phyloP scores from a whole-genome alignment of 306 rosid species.

The Delonix regia region DNA sequence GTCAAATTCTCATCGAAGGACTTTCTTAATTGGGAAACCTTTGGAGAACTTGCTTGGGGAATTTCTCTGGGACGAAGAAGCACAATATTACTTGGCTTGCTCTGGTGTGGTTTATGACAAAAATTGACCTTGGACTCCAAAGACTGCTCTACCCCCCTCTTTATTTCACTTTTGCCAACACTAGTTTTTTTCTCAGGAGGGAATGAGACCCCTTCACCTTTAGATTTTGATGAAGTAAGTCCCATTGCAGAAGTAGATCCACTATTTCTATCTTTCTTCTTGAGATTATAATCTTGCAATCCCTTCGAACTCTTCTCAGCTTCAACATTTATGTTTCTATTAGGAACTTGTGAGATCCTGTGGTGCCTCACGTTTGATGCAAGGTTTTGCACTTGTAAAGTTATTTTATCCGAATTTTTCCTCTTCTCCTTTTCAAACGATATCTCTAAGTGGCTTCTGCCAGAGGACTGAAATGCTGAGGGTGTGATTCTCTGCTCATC shows the following conservation, averaged over 20 bases:
- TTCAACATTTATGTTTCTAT: slow-evolving; percentile 39
- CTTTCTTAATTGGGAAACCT: slow-evolving; percentile 45
- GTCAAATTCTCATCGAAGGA: slow-evolving; percentile 47
- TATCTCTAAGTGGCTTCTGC: slow-evolving; percentile 45
- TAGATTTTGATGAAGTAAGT: slow-evolving; percentile 41
- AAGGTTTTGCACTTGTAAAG: slow-evolving; percentile 40
- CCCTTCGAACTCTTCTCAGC: slow-evolving; percentile 40
- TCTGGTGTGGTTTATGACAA: slow-evolving; percentile 29
- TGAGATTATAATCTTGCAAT: slow-evolving; percentile 38
- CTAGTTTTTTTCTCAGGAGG: slow-evolving; percentile 38
- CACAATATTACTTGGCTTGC: slow-evolving; percentile 43
- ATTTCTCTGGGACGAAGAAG: slow-evolving; percentile 52
- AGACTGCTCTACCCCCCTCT: slow-evolving; percentile 42
- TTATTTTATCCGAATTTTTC: slow-evolving; percentile 34
- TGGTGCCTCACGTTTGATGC: slow-evolving; percentile 38
- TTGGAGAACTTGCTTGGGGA: slow-evolving; percentile 48
- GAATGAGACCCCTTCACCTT: slow-evolving; percentile 41
- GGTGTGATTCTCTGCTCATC: slow-evolving; percentile 47
- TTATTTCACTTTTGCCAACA: slow-evolving; percentile 40
- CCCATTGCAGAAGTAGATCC: slow-evolving; percentile 36
- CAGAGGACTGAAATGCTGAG: slow-evolving; percentile 38
- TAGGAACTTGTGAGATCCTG: slow-evolving; percentile 43
- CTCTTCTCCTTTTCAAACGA: slow-evolving; percentile 49
- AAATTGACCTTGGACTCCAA: slow-evolving; percentile 38
- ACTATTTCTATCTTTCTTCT: slow-evolving; percentile 48